These are phyloP conservation scores for Pistacia atlantica DNA, from an alignment of 345 rosid genomes.

Conservation along the genomic window DNA sequence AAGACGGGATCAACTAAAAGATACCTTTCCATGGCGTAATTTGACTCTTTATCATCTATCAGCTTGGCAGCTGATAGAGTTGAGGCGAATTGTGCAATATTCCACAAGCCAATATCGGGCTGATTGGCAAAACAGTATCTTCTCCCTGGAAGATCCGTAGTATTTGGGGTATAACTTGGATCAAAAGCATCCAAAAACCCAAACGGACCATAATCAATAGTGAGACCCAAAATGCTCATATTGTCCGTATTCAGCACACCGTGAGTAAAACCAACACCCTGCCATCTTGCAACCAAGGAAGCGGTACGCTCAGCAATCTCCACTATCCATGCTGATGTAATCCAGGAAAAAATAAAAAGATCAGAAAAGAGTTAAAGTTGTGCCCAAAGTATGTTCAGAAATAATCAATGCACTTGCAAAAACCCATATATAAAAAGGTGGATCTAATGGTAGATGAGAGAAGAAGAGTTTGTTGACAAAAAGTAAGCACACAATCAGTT, in stretches of 20 bases:
- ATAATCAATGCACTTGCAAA: background rate
- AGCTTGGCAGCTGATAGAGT: conserved; percentile 69
- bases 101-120: conserved; percentile 95
- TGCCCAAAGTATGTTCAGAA: conserved; percentile 5
- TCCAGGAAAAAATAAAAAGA: conserved; percentile 13
- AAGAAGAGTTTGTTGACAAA: background rate
- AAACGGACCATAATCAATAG: conserved; percentile 97
- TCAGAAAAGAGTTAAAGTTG: conserved; percentile 17
- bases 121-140: conserved; percentile 97
- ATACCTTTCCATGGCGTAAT: conserved; percentile 95
- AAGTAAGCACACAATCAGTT: background rate
- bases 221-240: conserved; percentile 95
- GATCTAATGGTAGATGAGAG: background rate
- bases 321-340: conserved; percentile 81
- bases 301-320: conserved; percentile 94
- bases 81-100: conserved; percentile 80
- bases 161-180: conserved; percentile 95
- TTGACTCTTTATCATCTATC: conserved; percentile 79
- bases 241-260: conserved; percentile 98
- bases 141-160: conserved; percentile 97
- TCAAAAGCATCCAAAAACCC: conserved; percentile 99
- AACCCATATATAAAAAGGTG: background rate
- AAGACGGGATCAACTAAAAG: conserved; percentile 9
- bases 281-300: conserved; percentile 85
- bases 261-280: conserved; percentile 97